Evolutionary conservation across 2,329 filamentous ascomycete species (phyloP), one percentile per base, ranked within the genome.

Genomic region (Davidsoniella eucalypti): DNA sequence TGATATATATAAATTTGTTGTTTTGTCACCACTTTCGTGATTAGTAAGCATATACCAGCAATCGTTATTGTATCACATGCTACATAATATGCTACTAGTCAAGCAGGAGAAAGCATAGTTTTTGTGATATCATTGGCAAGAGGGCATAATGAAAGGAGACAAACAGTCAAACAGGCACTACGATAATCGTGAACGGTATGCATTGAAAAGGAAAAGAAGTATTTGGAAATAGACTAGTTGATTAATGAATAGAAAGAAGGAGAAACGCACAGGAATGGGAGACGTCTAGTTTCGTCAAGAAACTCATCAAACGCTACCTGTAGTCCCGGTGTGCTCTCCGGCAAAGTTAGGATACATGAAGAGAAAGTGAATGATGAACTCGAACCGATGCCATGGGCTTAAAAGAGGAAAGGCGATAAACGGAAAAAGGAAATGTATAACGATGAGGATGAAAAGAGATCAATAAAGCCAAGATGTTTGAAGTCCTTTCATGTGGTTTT

Each of bases 171-270:
- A 9, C 18, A 40, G 36, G 10, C 36, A 29, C 12, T 12, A 10
- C 29, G 29, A 44, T 12, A 4, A 44, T 25, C 2, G n/a, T 18
- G 4, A 21, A 51, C 23, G 17, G 6, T 44, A 51, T 47, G 43
- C 33, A 45, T 38, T 40, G 18, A 51, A 39, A 51, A 39, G 49
- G 33, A 39, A 45, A 40, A 50, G 42, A 44, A 23, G 21, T 23
- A 23, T 23, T 23, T 4, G 5, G 21, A 23, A 23, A 23, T 23
- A 23, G 21, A 46, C 33, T 37, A 41, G 33, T n/a, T 23, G 29
- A 47, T 10, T 21, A 21, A 39, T 39, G 47, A 39, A 23, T 21
- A 49, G 14, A 43, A 49, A 17, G 16, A 40, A 29, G 26, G 41
- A 14, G 26, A 21, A 29, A 48, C n/a, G 10, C 18, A 48, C 26